Percentiles rank a stretch among this genome's conserved stretches.
These are phyloP conservation scores for Cucurbita pepo DNA, from an alignment of 306 rosid genomes.

Conservation along the genomic window DNA sequence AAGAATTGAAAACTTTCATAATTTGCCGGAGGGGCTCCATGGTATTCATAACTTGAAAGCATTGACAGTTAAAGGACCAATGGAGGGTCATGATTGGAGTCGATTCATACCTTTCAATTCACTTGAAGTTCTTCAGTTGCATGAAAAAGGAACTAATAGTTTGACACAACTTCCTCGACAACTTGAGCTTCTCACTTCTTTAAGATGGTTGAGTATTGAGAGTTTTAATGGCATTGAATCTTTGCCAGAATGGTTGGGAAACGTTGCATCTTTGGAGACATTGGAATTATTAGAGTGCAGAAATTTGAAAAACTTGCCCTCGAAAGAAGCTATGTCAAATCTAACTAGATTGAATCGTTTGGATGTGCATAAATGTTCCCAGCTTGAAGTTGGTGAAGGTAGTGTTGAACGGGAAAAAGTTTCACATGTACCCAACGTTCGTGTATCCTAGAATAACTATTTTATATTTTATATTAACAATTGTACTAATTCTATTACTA, in stretches of 20 bases:
- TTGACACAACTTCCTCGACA: not conserved
- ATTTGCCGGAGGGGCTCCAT: not conserved
- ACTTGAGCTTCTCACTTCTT: too few relatives aligned
- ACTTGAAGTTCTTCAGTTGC: not conserved
- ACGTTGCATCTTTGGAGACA: too few relatives aligned
- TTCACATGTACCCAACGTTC: too few relatives aligned
- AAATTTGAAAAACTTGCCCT: not conserved
- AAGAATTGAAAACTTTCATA: not conserved
- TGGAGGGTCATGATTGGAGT: not conserved
- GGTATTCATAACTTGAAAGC: not conserved
- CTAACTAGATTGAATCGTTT: not conserved
- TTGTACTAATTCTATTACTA: too few relatives aligned
- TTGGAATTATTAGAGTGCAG: too few relatives aligned
- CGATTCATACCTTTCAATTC: not conserved
- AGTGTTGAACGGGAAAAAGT: not conserved
- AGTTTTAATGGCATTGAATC: not conserved
- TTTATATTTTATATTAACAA: too few relatives aligned
- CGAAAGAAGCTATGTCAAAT: not conserved
- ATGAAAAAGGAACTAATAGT: not conserved
- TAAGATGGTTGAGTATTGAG: not conserved
- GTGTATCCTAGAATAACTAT: too few relatives aligned
- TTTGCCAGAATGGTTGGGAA: not conserved
- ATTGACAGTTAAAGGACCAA: not conserved
- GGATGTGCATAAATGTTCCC: not conserved
- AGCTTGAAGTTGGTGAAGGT: not conserved